These are phyloP conservation scores for Larix kaempferi DNA, from an alignment of 75 land plant genomes.

Conservation along the genomic window DNA sequence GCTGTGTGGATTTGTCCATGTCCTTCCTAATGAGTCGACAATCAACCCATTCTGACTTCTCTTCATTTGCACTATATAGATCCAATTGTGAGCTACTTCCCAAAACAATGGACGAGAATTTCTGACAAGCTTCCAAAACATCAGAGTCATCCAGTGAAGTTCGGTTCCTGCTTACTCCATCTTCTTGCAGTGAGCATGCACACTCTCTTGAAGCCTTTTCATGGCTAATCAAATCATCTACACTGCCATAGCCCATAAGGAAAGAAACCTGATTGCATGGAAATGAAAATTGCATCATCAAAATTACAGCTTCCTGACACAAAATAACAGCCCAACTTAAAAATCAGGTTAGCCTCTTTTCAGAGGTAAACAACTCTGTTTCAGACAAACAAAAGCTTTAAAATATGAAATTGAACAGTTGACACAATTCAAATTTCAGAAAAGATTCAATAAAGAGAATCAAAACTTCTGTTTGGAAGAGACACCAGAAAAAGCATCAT, in stretches of 20 bases:
- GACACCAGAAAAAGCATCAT: no score
- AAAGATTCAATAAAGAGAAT: neutral
- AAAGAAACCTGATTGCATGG: constrained; percentile 34
- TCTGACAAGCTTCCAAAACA: constrained; percentile 28
- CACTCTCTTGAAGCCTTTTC: constrained; percentile 27
- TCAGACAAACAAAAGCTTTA: neutral
- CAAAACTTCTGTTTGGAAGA: neutral
- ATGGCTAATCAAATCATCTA: constrained; percentile 38
- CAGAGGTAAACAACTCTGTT: neutral
- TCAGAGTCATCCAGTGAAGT: constrained; percentile 12
- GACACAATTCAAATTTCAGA: neutral
- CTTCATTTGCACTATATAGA: constrained; percentile 32
- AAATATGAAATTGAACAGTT: neutral
- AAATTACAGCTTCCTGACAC: neutral
- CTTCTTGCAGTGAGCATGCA: constrained; percentile 8
- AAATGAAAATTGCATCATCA: constrained; percentile 2
- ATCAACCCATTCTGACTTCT: constrained; percentile 3
- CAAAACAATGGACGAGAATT: constrained; percentile 53
- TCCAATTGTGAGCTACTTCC: constrained; percentile 42
- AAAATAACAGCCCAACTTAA: neutral
- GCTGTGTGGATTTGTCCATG: neutral
- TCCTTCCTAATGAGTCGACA: constrained; percentile 13
- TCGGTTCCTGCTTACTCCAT: no score
- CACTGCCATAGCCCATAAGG: constrained; percentile 41
- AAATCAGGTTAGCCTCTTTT: neutral